Base-by-base conservation (phyloP, 805 yeast genomes). In the Metschnikowia amazonensis region DNA sequence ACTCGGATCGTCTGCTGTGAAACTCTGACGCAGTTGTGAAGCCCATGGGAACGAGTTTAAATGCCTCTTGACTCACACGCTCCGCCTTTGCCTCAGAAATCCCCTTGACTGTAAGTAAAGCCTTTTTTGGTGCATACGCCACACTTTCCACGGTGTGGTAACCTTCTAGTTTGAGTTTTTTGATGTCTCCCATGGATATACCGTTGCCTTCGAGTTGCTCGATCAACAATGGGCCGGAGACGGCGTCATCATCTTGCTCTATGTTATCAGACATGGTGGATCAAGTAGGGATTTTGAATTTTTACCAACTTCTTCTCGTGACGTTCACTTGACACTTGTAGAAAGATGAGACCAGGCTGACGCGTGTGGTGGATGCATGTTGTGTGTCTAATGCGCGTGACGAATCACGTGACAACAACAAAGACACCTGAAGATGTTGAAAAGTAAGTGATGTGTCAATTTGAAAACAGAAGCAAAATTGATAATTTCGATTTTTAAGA, bases 21-120 rank as follows among this genome's bases (percentile, higher is more conserved):
- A 88, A 89, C 63, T 89, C 97, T 1, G 95, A 84, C 2, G 98
- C 99, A 0, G 98, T 92, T 18, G 97, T 92, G 70, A 94, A 94
- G 0, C 99, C 99, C 83, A 94, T 79, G 6, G 96, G 97, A 2
- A 92, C 97, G 39, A 82, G 69, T 57, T 86, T 82, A 32, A 92
- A 77, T 0, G 98, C 97, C 57, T 88, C 97, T 35, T 75, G 75
- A 42, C 90, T 70, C 42, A 94, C 70, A 54, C 82, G 81, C 57
- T 89, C 97, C 1, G 97, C 97, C 63, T 94, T 94, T 43, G 92
- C 92, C 60, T 94, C 99, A 9, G 96, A 86, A 29, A 94, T 89
- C 36, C 99, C 99, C 63, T 88, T 89, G 32, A 94, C 86, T 6
- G 77, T 76, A 35, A 87, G 67, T 35, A 92, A 71, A 5, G 79